A percentile compares a stretch with the other conserved stretches of the same genome.
These are phyloP conservation scores for Fusarium miscanthi DNA, from an alignment of 2,329 filamentous ascomycete genomes.

Conservation along the genomic window DNA sequence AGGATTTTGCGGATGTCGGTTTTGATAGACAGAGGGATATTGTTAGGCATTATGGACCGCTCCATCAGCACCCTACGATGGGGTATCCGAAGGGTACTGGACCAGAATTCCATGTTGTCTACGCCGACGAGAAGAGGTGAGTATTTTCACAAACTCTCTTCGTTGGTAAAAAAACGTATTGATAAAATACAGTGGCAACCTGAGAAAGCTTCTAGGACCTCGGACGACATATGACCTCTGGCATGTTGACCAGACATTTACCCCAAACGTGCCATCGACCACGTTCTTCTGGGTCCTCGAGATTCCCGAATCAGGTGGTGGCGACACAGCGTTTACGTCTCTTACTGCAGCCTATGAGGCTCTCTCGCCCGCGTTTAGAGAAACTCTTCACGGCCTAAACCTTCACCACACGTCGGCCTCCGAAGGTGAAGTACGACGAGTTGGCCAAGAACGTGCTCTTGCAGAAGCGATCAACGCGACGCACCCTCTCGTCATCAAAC, in stretches of 20 bases:
- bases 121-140: constrained; percentile 48
- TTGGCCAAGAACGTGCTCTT: constrained; percentile 44
- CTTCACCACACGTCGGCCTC: constrained; percentile 45
- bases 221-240: constrained; percentile 47
- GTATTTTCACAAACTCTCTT: neutral
- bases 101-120: constrained; percentile 49
- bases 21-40: constrained; percentile 47
- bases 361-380: constrained; percentile 44
- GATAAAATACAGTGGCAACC: constrained; percentile 33
- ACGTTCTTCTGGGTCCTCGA: constrained; percentile 51
- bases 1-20: constrained; percentile 48
- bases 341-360: constrained; percentile 47
- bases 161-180: rapidly evolving
- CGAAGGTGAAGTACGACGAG: constrained; percentile 45
- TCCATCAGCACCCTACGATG: constrained; percentile 49
- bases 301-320: constrained; percentile 40
- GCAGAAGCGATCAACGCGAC: constrained; percentile 46
- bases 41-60: constrained; percentile 47
- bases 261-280: constrained; percentile 46
- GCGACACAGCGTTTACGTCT: constrained; percentile 48
- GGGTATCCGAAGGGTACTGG: constrained; percentile 47
- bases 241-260: constrained; percentile 51
- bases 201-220: constrained; percentile 44
- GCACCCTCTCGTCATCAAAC: constrained; percentile 45
- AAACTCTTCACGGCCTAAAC: constrained; percentile 3